Evolutionary conservation across 2,329 filamentous ascomycete species (phyloP), one percentile per base, ranked within the genome.

Genomic region (Colletotrichum salicis): DNA sequence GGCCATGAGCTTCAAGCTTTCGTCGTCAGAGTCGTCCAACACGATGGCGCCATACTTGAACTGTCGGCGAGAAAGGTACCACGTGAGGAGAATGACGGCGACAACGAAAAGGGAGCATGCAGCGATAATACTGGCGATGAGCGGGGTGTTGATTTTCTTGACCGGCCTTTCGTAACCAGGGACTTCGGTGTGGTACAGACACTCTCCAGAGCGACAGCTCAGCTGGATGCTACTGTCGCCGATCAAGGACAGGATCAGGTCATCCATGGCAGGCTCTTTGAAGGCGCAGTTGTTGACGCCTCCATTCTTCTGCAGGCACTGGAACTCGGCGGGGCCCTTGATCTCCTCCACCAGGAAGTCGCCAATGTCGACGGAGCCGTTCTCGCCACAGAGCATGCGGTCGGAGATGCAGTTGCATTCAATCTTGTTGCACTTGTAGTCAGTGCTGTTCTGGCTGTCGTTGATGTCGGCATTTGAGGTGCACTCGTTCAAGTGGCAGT

Each of bases 101-200:
- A 97, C 94, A 13, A 99, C 87, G 78, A 98, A 97, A 0, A 99
- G 86, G 0, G 93, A 93, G 77, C 91, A 93, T 7, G 90, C 92
- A 29, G 95, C 95, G 77, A 99, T 98, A 58, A 98, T 93, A 15
- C 94, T 93, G 12, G 97, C 96, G 76, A 99, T 99, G 60, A 99
- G 87, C 3, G 96, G 96, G 0, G 96, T 98, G 81, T 99, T 99
- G 83, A 99, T 98, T 79, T 92, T 92, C 84, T 98, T 97, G 72
- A 98, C 89, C 0, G 96, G 95, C 24, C 93, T 89, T 75, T 93
- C 88, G 78, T 97, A 99, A 22, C 97, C 96, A 19, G 96, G 96
- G 7, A 98, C 92, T 77, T 98, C 93, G 6, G 95, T 97, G 79
- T 93, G 90, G 82, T 98, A 95, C 41, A 99, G 85, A 85, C 96